Percentiles rank a stretch among this genome's conserved stretches.
phyloP scores from a whole-genome alignment of 2,329 filamentous ascomycete genomes.

The Chaetomium sp. region DNA sequence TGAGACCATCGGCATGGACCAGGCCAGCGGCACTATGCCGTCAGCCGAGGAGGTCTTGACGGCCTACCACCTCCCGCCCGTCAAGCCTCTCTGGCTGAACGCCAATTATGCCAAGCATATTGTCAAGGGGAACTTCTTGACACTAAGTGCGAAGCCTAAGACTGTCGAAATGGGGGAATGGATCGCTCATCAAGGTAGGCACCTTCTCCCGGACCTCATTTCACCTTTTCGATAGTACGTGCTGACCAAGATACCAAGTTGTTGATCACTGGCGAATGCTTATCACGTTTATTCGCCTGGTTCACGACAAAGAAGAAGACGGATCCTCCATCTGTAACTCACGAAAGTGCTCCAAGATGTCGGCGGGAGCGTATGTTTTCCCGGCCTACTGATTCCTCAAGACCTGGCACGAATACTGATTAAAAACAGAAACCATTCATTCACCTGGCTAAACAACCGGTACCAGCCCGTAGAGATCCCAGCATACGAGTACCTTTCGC shows the following conservation, averaged over 20 bases:
- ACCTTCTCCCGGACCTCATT: not conserved
- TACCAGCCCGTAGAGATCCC: constrained; percentile 86
- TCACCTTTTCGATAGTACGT: not conserved
- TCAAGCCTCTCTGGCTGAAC: constrained; percentile 68
- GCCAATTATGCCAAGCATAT: constrained; percentile 74
- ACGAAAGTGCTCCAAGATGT: constrained; percentile 82
- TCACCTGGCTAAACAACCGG: constrained; percentile 90
- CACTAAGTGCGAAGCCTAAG: constrained; percentile 83
- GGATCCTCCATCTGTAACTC: constrained; percentile 77
- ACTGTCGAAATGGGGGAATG: constrained; percentile 93
- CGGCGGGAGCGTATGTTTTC: constrained; percentile 76
- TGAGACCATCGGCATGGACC: constrained; percentile 63
- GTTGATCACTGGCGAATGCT: constrained; percentile 88
- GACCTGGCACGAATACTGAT: constrained; percentile 7
- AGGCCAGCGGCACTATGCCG: constrained; percentile 43
- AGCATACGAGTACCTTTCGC: constrained; percentile 86
- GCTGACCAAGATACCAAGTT: constrained; percentile 44
- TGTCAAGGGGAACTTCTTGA: constrained; percentile 97
- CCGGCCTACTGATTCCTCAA: not conserved
- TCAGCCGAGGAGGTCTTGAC: constrained; percentile 50
- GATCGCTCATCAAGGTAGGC: constrained; percentile 84
- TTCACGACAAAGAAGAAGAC: constrained; percentile 78
- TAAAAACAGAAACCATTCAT: constrained; percentile 68
- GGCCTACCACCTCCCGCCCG: constrained; percentile 58
- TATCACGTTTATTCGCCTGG: constrained; percentile 80